phyloP scores from a whole-genome alignment of 2,329 filamentous ascomycete species.

The Plenodomus tracheiphilus region DNA sequence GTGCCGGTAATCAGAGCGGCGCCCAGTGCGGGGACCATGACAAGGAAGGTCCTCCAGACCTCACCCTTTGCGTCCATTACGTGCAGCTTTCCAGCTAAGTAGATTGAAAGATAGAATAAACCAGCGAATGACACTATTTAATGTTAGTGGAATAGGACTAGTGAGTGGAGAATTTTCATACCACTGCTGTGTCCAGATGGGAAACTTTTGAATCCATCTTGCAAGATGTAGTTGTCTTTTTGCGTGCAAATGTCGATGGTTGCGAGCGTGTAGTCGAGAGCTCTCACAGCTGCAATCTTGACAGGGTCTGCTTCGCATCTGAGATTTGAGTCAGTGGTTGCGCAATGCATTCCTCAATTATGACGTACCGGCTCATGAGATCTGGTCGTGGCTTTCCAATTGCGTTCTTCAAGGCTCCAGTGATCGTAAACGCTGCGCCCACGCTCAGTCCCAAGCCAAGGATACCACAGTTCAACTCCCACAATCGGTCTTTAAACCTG shows the following conservation, averaged over 20 bases:
- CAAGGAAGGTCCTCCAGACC: slow-evolving; percentile 61
- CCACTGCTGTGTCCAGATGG: slow-evolving; percentile 62
- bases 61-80: slow-evolving; percentile 63
- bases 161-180: slow-evolving; percentile 31
- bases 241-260: slow-evolving; percentile 55
- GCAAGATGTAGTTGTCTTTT: slow-evolving; percentile 54
- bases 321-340: not conserved
- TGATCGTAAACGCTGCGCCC: slow-evolving; percentile 60
- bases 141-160: slow-evolving; percentile 15
- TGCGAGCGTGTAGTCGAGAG: slow-evolving; percentile 12
- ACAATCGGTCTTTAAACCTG: slow-evolving; percentile 59
- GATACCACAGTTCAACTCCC: slow-evolving; percentile 65
- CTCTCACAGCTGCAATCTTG: slow-evolving; percentile 23
- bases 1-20: slow-evolving; percentile 60
- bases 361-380: slow-evolving; percentile 57
- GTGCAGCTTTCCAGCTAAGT: slow-evolving; percentile 63
- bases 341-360: not conserved
- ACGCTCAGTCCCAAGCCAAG: slow-evolving; percentile 60
- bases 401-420: slow-evolving; percentile 60
- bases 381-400: slow-evolving; percentile 64
- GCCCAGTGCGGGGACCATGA: slow-evolving; percentile 57
- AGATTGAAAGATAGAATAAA: slow-evolving; percentile 62
- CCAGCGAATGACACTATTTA: slow-evolving; percentile 59
- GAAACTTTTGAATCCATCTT: slow-evolving; percentile 63
- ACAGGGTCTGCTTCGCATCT: slow-evolving; percentile 6